phyloP scores from a whole-genome alignment of 257 asterid genomes.

The Verbena officinalis region DNA sequence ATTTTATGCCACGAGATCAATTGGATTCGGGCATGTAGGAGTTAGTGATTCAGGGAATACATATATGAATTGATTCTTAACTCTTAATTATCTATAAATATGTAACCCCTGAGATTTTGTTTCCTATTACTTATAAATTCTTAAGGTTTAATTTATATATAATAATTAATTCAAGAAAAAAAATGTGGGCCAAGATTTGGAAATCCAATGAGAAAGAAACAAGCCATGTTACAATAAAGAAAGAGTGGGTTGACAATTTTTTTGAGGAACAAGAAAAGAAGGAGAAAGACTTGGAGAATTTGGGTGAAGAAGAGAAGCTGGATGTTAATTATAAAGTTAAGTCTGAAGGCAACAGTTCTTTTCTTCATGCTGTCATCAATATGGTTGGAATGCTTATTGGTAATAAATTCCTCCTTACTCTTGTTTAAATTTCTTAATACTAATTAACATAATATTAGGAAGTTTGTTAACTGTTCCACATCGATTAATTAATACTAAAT shows the following conservation, averaged over 20 bases:
- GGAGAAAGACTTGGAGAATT: conserved; percentile 47
- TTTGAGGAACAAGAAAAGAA: conserved; percentile 18
- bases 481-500: too few species aligned
- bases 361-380: conserved; percentile 69
- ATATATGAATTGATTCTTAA: background rate
- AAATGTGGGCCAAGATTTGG: conserved; percentile 38
- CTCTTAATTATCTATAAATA: conserved; percentile 21
- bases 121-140: background rate
- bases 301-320: conserved; percentile 29
- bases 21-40: conserved; percentile 5
- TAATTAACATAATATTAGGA: too few species aligned
- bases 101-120: background rate
- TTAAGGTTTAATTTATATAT: background rate
- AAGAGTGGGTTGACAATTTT: background rate
- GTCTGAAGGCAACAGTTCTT: conserved; percentile 40
- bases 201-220: conserved; percentile 25
- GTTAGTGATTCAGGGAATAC: background rate
- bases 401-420: conserved; percentile 9
- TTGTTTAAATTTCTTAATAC: background rate
- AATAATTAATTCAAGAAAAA: conserved; percentile 3
- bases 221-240: conserved; percentile 14
- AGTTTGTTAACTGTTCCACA: too few species aligned
- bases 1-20: background rate
- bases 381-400: conserved; percentile 86
- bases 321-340: conserved; percentile 10